Conservation (phyloP, 257 asterid genomes). For the Solanum medicagineum region DNA sequence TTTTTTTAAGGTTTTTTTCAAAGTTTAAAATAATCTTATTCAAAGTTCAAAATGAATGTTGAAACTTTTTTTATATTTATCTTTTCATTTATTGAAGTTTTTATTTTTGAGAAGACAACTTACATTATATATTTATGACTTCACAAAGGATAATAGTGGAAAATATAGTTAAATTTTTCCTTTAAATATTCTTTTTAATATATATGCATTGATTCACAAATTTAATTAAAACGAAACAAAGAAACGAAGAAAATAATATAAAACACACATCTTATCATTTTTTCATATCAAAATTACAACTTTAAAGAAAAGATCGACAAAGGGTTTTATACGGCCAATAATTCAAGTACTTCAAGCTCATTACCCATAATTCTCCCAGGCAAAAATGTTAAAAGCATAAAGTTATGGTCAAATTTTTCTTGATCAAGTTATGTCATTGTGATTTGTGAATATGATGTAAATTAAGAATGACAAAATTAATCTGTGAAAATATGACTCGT, state of each 20-base stretch:
- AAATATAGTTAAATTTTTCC: too few species aligned
- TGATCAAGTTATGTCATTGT: background rate
- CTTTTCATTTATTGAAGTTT: too few species aligned
- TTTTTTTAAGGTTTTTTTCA: too few species aligned
- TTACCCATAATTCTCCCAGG: background rate
- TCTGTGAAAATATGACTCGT: background rate
- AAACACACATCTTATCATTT: background rate
- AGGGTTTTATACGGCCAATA: background rate
- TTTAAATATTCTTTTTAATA: too few species aligned
- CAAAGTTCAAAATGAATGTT: too few species aligned
- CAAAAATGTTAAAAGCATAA: background rate
- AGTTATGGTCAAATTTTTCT: background rate
- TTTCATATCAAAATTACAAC: background rate
- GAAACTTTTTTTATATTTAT: too few species aligned
- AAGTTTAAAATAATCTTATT: too few species aligned
- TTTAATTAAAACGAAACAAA: too few species aligned
- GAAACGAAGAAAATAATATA: background rate
- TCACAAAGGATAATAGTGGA: too few species aligned
- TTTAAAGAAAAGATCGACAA: background rate
- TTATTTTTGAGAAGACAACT: too few species aligned
- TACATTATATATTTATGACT: too few species aligned
- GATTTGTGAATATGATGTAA: background rate
- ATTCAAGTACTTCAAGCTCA: background rate
- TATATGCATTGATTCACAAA: too few species aligned
- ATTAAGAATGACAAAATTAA: background rate